Evolutionary conservation across 169 alveolate genomes (phyloP).

Genomic region (Cystoisospora suis): DNA sequence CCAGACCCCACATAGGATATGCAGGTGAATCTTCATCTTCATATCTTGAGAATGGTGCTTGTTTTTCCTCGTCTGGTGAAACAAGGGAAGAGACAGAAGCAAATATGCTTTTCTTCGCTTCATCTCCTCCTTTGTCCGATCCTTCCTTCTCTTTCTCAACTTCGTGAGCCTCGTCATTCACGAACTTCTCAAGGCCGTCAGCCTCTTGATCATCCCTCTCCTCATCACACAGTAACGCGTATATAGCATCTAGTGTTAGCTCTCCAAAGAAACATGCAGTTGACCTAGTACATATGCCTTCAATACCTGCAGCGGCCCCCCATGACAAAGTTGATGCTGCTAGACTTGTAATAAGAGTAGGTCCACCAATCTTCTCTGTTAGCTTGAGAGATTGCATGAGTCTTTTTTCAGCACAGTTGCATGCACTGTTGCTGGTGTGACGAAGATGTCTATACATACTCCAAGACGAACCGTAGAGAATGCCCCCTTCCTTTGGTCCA

Average conservation of each 20-base stretch:
- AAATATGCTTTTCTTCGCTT: neutral
- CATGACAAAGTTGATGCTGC: slow-evolving; percentile 15
- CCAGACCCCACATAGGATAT: neutral
- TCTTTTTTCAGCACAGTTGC: slow-evolving; percentile 6
- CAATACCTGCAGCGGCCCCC: slow-evolving; percentile 18
- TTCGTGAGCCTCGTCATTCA: neutral
- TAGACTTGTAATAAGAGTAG: neutral
- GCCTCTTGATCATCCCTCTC: neutral
- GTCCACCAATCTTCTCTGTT: slow-evolving; percentile 25
- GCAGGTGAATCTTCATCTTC: neutral
- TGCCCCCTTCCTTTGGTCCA: too few species aligned
- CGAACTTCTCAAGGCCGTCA: neutral
- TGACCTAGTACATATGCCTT: too few species aligned
- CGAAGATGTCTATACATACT: too few species aligned
- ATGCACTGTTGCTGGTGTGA: neutral
- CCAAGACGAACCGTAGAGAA: too few species aligned
- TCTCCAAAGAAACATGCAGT: too few species aligned
- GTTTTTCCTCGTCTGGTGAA: neutral
- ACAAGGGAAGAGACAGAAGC: neutral
- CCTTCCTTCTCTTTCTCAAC: neutral
- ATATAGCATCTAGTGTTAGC: too few species aligned
- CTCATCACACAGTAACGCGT: too few species aligned
- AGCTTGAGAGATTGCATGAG: slow-evolving; percentile 23
- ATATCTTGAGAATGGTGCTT: neutral
- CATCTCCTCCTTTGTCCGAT: neutral